Conservation (phyloP, 495 filamentous ascomycete species). For the Podospora fimiseda region DNA sequence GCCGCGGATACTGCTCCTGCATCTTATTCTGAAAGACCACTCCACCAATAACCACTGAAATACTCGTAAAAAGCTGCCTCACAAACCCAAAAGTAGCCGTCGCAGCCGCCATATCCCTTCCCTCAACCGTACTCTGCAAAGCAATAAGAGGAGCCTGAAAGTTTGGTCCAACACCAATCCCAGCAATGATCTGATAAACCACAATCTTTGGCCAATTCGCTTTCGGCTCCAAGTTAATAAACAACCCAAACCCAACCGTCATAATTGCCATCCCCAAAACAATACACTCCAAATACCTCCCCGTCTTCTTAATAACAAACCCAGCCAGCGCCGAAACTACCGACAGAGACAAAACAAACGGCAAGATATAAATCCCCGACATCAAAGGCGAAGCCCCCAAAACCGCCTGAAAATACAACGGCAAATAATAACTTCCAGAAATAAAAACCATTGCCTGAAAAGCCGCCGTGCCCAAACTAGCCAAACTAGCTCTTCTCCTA, state of each 20-base stretch:
- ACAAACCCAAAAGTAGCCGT: constrained; percentile 72
- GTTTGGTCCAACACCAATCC: constrained; percentile 58
- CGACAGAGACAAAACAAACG: constrained; percentile 65
- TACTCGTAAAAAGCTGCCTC: constrained; percentile 62
- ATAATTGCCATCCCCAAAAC: constrained; percentile 51
- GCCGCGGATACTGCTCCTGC: constrained; percentile 35
- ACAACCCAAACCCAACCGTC: constrained; percentile 59
- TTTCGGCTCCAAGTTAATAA: constrained; percentile 49
- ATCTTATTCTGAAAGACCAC: constrained; percentile 71
- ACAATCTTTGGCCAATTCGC: constrained; percentile 55
- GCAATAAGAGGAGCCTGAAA: constrained; percentile 77
- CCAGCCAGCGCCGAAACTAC: constrained; percentile 58
- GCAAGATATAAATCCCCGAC: constrained; percentile 73
- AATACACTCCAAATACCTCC: constrained; percentile 49
- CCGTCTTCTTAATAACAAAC: constrained; percentile 67
- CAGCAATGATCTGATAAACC: constrained; percentile 57
- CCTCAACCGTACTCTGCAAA: constrained; percentile 62
- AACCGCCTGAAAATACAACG: constrained; percentile 73
- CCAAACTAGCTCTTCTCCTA: constrained; percentile 50
- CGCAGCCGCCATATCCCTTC: constrained; percentile 67
- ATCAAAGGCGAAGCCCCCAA: constrained; percentile 65
- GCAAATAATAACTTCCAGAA: constrained; percentile 65
- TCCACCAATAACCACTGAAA: constrained; percentile 70
- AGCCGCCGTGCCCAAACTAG: constrained; percentile 52
- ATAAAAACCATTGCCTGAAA: constrained; percentile 71